Conservation (phyloP, 495 filamentous ascomycete species). For the Podospora pseudoanserina region DNA sequence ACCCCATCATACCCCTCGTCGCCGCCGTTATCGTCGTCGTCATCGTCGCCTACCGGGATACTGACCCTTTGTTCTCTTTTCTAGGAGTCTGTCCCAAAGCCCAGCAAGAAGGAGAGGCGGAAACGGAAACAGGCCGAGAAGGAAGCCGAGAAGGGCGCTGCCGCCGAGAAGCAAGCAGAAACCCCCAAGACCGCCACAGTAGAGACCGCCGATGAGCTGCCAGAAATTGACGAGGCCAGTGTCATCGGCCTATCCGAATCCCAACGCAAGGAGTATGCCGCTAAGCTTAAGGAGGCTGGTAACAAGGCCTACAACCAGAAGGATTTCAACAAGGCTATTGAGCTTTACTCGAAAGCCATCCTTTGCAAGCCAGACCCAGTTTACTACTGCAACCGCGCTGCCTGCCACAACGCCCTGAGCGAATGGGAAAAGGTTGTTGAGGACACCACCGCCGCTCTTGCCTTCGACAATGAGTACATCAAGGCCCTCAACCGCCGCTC, state of each 20-base stretch:
- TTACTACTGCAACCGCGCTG: slow-evolving; percentile 97
- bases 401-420: slow-evolving; percentile 88
- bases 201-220: slow-evolving; percentile 71
- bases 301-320: slow-evolving; percentile 95
- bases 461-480: slow-evolving; percentile 89
- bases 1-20: neutral
- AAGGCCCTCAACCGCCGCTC: slow-evolving; percentile 96
- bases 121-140: slow-evolving; percentile 67
- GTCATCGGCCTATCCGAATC: slow-evolving; percentile 67
- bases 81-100: slow-evolving; percentile 31
- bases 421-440: slow-evolving; percentile 96
- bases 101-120: slow-evolving; percentile 54
- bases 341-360: slow-evolving; percentile 91
- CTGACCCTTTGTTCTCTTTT: neutral
- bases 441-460: slow-evolving; percentile 91
- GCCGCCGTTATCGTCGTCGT: neutral
- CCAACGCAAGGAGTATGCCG: slow-evolving; percentile 77
- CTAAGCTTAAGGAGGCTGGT: slow-evolving; percentile 87
- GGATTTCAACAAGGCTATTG: slow-evolving; percentile 86
- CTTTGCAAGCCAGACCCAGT: slow-evolving; percentile 95
- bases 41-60: slow-evolving; percentile 3
- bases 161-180: slow-evolving; percentile 50
- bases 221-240: slow-evolving; percentile 76
- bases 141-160: slow-evolving; percentile 1
- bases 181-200: slow-evolving; percentile 49